Conservation (phyloP, 129 eudicot genomes). For the Apium graveolens region DNA sequence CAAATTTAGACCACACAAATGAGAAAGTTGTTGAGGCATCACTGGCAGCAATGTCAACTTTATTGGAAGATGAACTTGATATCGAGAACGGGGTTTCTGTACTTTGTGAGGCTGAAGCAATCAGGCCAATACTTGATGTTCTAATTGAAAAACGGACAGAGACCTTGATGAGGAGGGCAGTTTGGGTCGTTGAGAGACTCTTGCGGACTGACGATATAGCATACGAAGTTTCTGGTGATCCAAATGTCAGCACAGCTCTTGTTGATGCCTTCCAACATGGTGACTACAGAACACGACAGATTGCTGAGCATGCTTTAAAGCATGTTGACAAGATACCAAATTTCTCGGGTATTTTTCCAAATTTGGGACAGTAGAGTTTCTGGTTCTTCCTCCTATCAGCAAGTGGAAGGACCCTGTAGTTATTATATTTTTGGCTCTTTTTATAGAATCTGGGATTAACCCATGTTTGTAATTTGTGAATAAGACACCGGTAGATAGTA, state of each 20-base stretch:
- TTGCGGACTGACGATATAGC: constrained; percentile 64
- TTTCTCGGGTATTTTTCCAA: constrained; percentile 69
- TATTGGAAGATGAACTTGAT: constrained; percentile 71
- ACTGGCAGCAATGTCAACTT: constrained; percentile 80
- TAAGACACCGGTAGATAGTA: constrained; percentile 11
- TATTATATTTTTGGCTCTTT: background rate
- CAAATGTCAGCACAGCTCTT: constrained; percentile 61
- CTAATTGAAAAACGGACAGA: constrained; percentile 67
- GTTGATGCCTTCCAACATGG: constrained; percentile 87
- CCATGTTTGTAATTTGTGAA: background rate
- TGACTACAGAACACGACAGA: constrained; percentile 70
- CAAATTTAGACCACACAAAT: constrained; percentile 78
- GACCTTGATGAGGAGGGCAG: constrained; percentile 48
- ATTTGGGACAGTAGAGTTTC: constrained; percentile 19
- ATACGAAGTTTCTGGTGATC: constrained; percentile 54
- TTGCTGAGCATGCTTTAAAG: constrained; percentile 76
- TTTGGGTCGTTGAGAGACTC: constrained; percentile 86
- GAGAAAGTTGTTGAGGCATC: constrained; percentile 78
- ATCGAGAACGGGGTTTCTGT: constrained; percentile 63
- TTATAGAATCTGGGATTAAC: background rate
- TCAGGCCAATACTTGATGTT: constrained; percentile 62
- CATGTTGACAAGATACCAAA: constrained; percentile 80
- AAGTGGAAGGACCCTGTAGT: background rate
- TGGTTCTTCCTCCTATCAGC: background rate
- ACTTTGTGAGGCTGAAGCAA: constrained; percentile 57